These are phyloP conservation scores for Balamuthia mandrillaris DNA, from an alignment of 208 protist genomes.

Conservation along the genomic window DNA sequence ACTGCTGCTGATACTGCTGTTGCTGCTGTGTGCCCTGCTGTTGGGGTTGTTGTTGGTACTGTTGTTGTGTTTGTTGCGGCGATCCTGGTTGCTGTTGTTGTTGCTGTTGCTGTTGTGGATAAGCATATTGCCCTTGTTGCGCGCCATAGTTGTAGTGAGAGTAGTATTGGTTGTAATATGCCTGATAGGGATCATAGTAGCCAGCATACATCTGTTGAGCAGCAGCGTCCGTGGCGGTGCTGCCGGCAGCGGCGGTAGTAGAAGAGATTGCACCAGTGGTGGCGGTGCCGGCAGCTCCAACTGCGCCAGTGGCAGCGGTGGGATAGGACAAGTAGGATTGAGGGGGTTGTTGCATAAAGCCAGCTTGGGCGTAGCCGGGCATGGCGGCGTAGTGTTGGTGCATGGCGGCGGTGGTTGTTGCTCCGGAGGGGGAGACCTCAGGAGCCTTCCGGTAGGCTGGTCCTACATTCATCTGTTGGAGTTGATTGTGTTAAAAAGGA, in stretches of 20 bases:
- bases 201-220: not conserved
- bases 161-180: not conserved
- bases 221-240: not conserved
- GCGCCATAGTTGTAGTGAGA: not conserved
- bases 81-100: no score
- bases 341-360: not conserved
- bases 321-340: no score
- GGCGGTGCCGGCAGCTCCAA: no score
- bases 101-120: not conserved
- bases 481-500: not conserved
- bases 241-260: not conserved
- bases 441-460: slow-evolving; percentile 18
- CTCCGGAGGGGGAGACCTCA: not conserved
- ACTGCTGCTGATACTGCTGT: not conserved
- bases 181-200: not conserved
- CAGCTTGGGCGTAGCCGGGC: not conserved
- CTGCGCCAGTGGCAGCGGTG: no score
- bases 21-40: not conserved
- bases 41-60: not conserved
- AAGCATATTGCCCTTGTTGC: not conserved
- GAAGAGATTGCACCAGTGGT: no score
- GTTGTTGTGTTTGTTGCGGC: no score
- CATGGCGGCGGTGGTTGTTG: not conserved
- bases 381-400: not conserved
- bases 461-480: slow-evolving; percentile 14